A percentile compares a stretch with the other conserved stretches of the same genome.
Evolutionary conservation across 192 early-diverging fungal genomes (phyloP).

Genomic region (Backusella sp.): DNA sequence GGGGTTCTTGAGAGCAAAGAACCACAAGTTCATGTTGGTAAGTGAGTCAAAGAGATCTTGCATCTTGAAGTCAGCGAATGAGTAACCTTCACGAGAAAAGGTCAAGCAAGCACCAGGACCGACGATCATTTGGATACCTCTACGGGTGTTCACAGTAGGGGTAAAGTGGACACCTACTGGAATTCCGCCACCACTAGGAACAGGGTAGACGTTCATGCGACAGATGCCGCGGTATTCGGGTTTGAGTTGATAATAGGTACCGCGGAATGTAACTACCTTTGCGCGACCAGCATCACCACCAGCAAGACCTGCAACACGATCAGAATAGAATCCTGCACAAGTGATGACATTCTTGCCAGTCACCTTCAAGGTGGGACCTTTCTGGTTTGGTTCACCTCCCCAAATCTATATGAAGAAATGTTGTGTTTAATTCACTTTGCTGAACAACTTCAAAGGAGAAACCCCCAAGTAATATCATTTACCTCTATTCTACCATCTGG

Average conservation of each 20-base stretch:
- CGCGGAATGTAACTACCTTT: slow-evolving; percentile 34
- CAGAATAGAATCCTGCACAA: slow-evolving; percentile 37
- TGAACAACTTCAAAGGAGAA: neutral
- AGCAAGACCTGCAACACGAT: slow-evolving; percentile 32
- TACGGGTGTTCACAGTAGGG: slow-evolving; percentile 29
- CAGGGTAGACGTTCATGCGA: slow-evolving; percentile 36
- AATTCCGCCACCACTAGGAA: slow-evolving; percentile 37
- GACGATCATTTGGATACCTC: slow-evolving; percentile 34
- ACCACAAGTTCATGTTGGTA: slow-evolving; percentile 26
- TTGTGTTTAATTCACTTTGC: neutral
- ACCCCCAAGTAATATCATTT: neutral
- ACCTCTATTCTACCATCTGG: slow-evolving; percentile 29
- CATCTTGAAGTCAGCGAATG: slow-evolving; percentile 23
- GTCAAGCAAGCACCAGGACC: slow-evolving; percentile 37
- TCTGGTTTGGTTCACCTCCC: slow-evolving; percentile 30
- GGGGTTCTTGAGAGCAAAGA: slow-evolving; percentile 33
- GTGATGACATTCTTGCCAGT: slow-evolving; percentile 36
- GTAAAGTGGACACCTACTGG: slow-evolving; percentile 38
- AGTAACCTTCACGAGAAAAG: slow-evolving; percentile 36
- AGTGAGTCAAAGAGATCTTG: slow-evolving; percentile 25
- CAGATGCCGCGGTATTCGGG: slow-evolving; percentile 32
- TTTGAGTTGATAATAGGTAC: slow-evolving; percentile 37
- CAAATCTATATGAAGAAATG: slow-evolving; percentile 13
- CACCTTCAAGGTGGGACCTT: slow-evolving; percentile 26
- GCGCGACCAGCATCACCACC: slow-evolving; percentile 23